phyloP scores from a whole-genome alignment of 257 asterid genomes.

The Solanum verrucosum region DNA sequence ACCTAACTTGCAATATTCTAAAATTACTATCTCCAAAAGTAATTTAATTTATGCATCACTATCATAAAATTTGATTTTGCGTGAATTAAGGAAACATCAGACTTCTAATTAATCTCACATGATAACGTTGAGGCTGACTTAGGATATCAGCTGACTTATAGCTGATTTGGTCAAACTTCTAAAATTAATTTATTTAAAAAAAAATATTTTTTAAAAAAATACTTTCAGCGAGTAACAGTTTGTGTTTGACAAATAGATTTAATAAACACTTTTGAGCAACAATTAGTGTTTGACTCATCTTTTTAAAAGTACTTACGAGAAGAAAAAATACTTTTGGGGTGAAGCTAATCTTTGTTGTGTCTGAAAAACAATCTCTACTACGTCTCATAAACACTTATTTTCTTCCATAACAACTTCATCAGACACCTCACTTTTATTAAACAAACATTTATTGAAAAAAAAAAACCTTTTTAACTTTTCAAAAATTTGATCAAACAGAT shows the following conservation, averaged over 20 bases:
- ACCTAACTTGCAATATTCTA: not conserved
- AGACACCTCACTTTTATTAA: not conserved
- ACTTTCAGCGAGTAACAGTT: too few species aligned
- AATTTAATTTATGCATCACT: not conserved
- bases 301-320: too few species aligned
- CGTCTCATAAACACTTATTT: too few species aligned
- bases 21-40: not conserved
- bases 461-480: not conserved
- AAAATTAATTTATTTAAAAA: too few species aligned
- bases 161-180: too few species aligned
- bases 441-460: too few species aligned
- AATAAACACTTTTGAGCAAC: not conserved
- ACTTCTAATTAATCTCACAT: not conserved
- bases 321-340: too few species aligned
- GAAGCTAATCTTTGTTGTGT: too few species aligned
- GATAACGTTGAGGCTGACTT: not conserved
- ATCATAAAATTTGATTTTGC: not conserved
- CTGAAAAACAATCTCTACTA: not conserved
- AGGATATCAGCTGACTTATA: too few species aligned
- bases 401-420: not conserved
- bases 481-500: too few species aligned
- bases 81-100: not conserved
- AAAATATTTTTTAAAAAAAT: too few species aligned
- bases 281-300: not conserved
- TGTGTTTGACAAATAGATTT: not conserved